These are phyloP conservation scores for Pachysolen tannophilus DNA, from an alignment of 805 yeast species.

Conservation along the genomic window DNA sequence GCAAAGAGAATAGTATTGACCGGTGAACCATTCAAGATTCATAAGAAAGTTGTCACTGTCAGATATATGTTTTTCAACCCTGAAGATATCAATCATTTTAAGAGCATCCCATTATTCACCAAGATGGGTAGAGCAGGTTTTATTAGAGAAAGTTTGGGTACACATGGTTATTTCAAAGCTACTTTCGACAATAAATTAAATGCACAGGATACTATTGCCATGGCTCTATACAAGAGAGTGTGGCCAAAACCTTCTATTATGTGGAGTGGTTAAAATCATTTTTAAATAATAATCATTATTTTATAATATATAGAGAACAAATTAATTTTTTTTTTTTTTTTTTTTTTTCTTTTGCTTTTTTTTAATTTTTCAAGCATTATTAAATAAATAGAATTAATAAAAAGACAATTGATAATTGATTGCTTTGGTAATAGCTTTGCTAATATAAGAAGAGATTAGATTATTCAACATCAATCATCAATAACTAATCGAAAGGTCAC, in stretches of 20 bases:
- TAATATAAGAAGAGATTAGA: no score
- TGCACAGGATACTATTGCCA: conserved; percentile 88
- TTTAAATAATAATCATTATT: no score
- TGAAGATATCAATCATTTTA: conserved; percentile 83
- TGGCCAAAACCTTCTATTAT: conserved; percentile 62
- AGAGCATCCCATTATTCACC: conserved; percentile 87
- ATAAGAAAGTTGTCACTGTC: conserved; percentile 83
- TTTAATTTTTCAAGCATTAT: no score
- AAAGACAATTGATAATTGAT: no score
- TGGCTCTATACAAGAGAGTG: conserved; percentile 88
- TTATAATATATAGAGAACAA: no score
- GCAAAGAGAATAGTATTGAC: conserved; percentile 87
- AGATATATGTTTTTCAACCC: conserved; percentile 96
- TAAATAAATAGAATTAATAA: no score
- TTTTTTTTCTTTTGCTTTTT: no score
- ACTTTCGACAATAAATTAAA: conserved; percentile 85
- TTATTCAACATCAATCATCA: no score
- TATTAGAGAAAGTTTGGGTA: conserved; percentile 92
- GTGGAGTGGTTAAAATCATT: conserved; percentile 20
- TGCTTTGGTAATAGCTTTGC: no score
- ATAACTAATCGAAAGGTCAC: no score
- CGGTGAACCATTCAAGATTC: conserved; percentile 93
- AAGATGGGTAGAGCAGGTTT: conserved; percentile 90
- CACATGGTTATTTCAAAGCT: conserved; percentile 97
- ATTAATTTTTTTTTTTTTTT: no score